Evolutionary conservation across 2,329 filamentous ascomycete species (phyloP).

Genomic region (Fusarium nanum): DNA sequence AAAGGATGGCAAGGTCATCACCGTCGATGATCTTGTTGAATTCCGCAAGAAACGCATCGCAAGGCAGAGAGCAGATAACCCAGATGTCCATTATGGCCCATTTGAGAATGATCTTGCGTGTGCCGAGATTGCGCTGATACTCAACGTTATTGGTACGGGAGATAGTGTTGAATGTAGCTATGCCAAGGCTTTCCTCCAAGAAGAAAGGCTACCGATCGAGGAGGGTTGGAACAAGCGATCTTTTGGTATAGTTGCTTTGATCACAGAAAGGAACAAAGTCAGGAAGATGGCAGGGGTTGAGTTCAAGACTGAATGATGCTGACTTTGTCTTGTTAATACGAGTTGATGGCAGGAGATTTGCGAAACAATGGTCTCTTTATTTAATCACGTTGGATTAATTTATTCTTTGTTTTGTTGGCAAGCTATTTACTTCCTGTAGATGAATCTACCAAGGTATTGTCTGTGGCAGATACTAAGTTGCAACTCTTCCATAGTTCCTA

Average conservation of each 20-base stretch:
- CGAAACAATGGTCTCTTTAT: background rate
- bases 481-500: background rate
- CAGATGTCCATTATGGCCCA: constrained; percentile 24
- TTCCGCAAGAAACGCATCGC: constrained; percentile 37
- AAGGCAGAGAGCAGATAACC: constrained; percentile 33
- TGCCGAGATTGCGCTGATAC: constrained; percentile 38
- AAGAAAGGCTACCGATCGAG: constrained; percentile 35
- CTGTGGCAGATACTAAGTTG: background rate
- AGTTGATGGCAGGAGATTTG: background rate
- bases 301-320: background rate
- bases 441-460: background rate
- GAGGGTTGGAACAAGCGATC: constrained; percentile 33
- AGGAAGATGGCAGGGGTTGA: constrained; percentile 23
- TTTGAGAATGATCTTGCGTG: constrained; percentile 37
- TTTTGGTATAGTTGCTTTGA: constrained; percentile 29
- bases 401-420: background rate
- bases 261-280: constrained; percentile 21
- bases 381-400: background rate
- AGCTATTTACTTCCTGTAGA: background rate
- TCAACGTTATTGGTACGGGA: constrained; percentile 39
- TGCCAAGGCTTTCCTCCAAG: constrained; percentile 31
- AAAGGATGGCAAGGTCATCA: constrained; percentile 38
- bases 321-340: background rate
- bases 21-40: constrained; percentile 33
- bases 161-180: constrained; percentile 25